Base-by-base conservation (phyloP, 495 filamentous ascomycete species). In the Trichoderma erinaceum region DNA sequence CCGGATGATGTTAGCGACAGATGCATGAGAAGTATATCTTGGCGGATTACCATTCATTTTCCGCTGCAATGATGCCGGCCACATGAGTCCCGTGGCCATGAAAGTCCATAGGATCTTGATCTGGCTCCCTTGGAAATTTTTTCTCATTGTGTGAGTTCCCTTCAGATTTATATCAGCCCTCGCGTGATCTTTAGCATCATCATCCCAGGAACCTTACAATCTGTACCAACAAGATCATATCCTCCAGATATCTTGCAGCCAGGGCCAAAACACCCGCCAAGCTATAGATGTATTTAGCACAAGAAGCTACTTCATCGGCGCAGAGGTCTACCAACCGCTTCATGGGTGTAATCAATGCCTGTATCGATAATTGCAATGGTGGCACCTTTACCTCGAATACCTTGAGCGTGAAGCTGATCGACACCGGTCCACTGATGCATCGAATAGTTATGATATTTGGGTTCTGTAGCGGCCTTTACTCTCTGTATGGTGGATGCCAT, bases 51-150 rank as follows among this genome's bases (percentile, higher is more conserved):
- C 71, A 72, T 15, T 75, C 73, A 52, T 68, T 71, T 66, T 83
- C 78, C 27, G 78, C 82, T 44, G 80, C 81, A 72, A 85, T 80
- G 41, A 83, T 80, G n/a, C 80, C 80, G 23, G 80, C 70, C 18
- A 81, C 80, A 66, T 82, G 80, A 12, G 82, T 85, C 16, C 82
- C 83, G 67, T 81, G 79, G n/a, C 78, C 78, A 27, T 73, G 67
- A 12, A 71, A 69, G 66, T 83, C 80, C 64, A 77, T 72, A 0
- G 80, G 79, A 69, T 83, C 82, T 43, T 74, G 65, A 48, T 80
- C 79, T 27, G 80, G 79, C 38, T 63, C 63, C 38, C 71, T 71
- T n/a, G 63, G 63, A n/a, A 15, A 65, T 16, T 69, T 64, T 21
- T 61, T 69, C 41, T 68, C 66, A 15, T 67, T 35, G 18, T 35